Conservation (phyloP, 108 stramenopile species). For the Cyclotella cryptica region DNA sequence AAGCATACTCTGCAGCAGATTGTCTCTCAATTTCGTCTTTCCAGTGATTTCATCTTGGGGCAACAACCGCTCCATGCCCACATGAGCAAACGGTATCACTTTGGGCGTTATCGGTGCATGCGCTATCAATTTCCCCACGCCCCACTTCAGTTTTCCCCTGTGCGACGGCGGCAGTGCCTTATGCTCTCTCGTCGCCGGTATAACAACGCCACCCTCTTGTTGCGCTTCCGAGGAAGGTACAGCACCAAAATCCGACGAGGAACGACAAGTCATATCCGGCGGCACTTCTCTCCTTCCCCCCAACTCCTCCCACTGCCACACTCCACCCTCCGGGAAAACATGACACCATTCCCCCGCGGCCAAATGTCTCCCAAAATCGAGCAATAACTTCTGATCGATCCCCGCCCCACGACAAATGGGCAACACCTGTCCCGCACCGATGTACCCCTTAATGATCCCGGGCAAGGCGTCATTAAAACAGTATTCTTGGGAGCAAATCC, state of each 20-base stretch:
- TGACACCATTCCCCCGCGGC: constrained; percentile 75
- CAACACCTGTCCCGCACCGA: constrained; percentile 70
- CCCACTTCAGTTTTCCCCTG: constrained; percentile 74
- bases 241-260: constrained; percentile 15
- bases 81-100: constrained; percentile 75
- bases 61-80: constrained; percentile 67
- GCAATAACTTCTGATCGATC: constrained; percentile 64
- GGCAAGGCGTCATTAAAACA: constrained; percentile 67
- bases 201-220: constrained; percentile 15
- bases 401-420: constrained; percentile 67
- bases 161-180: constrained; percentile 32
- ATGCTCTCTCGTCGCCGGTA: constrained; percentile 34
- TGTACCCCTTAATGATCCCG: constrained; percentile 56
- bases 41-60: constrained; percentile 61
- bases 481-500: constrained; percentile 72
- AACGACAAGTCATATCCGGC: constrained; percentile 12
- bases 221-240: not conserved
- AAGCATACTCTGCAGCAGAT: constrained; percentile 18
- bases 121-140: constrained; percentile 80
- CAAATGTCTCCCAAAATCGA: constrained; percentile 62
- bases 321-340: constrained; percentile 77
- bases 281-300: constrained; percentile 48
- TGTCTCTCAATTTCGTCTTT: constrained; percentile 35
- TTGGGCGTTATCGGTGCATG: constrained; percentile 63
- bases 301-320: constrained; percentile 67